phyloP scores from a whole-genome alignment of 441 rosid species.

The Pelargonium hybrid region DNA sequence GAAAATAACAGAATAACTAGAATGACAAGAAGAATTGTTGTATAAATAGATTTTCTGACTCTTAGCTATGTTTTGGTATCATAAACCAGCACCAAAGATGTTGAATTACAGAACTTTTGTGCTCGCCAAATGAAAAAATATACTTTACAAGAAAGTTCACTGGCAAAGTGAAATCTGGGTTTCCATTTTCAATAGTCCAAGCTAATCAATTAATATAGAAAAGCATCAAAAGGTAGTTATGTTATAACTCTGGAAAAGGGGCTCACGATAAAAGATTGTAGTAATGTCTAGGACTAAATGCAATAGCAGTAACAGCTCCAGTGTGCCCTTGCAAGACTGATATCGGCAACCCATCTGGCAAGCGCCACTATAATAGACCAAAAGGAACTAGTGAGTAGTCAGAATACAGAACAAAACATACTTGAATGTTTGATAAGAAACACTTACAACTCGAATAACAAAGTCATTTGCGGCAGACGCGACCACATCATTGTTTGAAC shows the following conservation, averaged over 20 bases:
- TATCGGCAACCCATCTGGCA: slow-evolving; percentile 95
- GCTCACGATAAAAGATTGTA: slow-evolving; percentile 98
- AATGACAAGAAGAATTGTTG: slow-evolving; percentile 12
- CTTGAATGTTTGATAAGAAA: slow-evolving; percentile 15
- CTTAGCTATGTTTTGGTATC: slow-evolving; percentile 14
- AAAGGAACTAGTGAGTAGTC: slow-evolving; percentile 20
- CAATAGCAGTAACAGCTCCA: slow-evolving; percentile 95
- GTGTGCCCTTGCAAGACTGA: slow-evolving; percentile 92
- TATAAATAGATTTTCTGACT: slow-evolving; percentile 7
- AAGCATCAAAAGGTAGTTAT: slow-evolving; percentile 16
- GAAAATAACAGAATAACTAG: slow-evolving; percentile 20
- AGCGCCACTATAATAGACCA: slow-evolving; percentile 71
- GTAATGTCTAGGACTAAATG: slow-evolving; percentile 80
- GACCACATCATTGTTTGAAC: slow-evolving; percentile 81
- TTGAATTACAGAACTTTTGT: slow-evolving; percentile 10
- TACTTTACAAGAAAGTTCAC: slow-evolving; percentile 9
- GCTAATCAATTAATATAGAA: slow-evolving; percentile 11
- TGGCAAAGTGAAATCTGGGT: slow-evolving; percentile 8
- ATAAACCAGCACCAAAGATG: slow-evolving; percentile 7
- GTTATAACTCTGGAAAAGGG: slow-evolving; percentile 20
- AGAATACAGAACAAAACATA: slow-evolving; percentile 9
- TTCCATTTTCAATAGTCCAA: slow-evolving; percentile 1
- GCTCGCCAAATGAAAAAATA: slow-evolving; percentile 3
- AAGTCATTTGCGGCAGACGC: slow-evolving; percentile 99
- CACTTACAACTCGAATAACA: slow-evolving; percentile 82